Base-by-base conservation (phyloP, 2,329 filamentous ascomycete genomes). In the Alternaria conjuncta region DNA sequence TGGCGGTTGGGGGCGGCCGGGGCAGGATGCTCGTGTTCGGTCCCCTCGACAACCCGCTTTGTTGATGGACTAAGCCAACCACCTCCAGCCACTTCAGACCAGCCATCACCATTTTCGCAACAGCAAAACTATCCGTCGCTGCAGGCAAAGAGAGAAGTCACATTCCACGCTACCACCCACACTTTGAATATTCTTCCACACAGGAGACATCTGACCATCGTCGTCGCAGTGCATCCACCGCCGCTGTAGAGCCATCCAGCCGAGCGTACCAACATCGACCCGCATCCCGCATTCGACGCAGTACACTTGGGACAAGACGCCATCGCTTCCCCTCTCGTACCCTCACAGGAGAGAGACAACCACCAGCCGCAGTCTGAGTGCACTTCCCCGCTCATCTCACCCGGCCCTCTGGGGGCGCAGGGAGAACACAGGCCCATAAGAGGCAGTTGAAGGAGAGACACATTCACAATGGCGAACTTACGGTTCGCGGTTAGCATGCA, bases 401-500 rank as follows among this genome's bases (percentile, higher is more conserved):
- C 78, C 79, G 75, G 79, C 79, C 80, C 80, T 78, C 71, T 75
- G 77, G 73, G 80, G 79, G 79, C 80, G 79, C 79, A 72, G 76
- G 79, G 77, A 76, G 69, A 65, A 54, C 63, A 67, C 57, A 62
- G 55, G 61, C 64, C 69, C 71, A 66, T 62, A 65, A 56, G 67
- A 74, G 65, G 61, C 64, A 72, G 60, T 64, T 71, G 69, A 72
- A 70, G 66, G 57, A 68, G 43, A 68, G 45, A 68, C 60, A 73
- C 61, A 70, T 57, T 74, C 72, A 79, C 65, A 67, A 85, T 86
- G 84, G 79, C 84, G 63, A 82, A 82, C 70, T 77, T 85, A 71
- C 74, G 79, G 69, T 85, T 86, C 72, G 82, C 84, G 25, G 82
- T 85, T 64, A 83, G 83, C 76, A 82, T 86, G 71, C 83, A 84